Percentiles rank a stretch among this genome's conserved stretches.
phyloP scores from a whole-genome alignment of 1,284 basidiomycete genomes.

The Taiwanofungus camphoratus region DNA sequence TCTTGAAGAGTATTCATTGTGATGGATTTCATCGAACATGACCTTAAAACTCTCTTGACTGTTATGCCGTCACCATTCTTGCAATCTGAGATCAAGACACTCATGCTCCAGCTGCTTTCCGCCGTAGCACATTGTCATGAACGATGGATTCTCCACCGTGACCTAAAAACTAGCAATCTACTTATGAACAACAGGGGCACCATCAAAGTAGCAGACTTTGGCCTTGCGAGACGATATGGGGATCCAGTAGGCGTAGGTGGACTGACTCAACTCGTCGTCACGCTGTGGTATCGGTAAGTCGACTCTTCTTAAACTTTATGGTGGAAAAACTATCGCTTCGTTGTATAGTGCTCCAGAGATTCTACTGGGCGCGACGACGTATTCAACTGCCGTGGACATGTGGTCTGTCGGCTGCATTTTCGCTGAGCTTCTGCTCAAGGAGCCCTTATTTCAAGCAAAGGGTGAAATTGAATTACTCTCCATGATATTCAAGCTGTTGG shows the following conservation, averaged over 20 bases:
- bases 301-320: conserved; percentile 6
- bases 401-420: conserved; percentile 99
- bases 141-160: conserved; percentile 97
- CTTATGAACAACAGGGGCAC: conserved; percentile 98
- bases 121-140: conserved; percentile 90
- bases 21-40: conserved; percentile 99
- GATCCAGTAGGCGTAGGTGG: conserved; percentile 91
- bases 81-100: conserved; percentile 96
- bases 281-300: conserved; percentile 94
- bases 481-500: conserved; percentile 92
- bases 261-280: conserved; percentile 96
- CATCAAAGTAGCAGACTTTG: conserved; percentile 99
- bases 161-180: conserved; percentile 96
- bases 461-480: conserved; percentile 90
- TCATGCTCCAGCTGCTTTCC: conserved; percentile 91
- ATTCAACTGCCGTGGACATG: conserved; percentile 96
- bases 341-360: conserved; percentile 85
- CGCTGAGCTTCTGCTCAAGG: conserved; percentile 89
- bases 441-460: conserved; percentile 94
- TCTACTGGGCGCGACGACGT: conserved; percentile 86
- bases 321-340: conserved; percentile 14
- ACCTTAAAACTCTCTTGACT: conserved; percentile 92
- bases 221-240: conserved; percentile 90
- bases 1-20: conserved; percentile 87
- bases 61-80: conserved; percentile 94